Evolutionary conservation across 768 basidiomycete species (phyloP).

Genomic region (Dentipellis fragilis): DNA sequence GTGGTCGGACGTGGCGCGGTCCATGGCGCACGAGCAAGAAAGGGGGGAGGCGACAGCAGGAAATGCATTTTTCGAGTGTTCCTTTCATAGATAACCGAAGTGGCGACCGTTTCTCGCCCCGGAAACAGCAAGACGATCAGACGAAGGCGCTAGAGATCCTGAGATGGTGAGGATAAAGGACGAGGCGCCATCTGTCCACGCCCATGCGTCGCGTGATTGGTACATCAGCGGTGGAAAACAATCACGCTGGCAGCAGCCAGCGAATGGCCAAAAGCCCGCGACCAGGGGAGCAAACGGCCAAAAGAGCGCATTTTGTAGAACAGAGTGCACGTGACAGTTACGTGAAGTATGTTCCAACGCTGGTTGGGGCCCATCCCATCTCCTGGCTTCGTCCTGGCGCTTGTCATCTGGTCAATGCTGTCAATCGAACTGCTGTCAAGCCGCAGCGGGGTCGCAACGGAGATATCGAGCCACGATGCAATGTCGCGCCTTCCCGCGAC

Average conservation of each 20-base stretch:
- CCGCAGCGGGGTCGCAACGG: neutral
- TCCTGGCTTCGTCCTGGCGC: neutral
- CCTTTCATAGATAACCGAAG: neutral
- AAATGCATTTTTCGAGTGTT: no score
- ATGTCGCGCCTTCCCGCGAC: neutral
- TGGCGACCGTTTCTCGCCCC: neutral
- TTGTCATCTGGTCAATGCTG: no score
- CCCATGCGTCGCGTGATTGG: conserved; percentile 1
- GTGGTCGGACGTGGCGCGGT: conserved; percentile 1
- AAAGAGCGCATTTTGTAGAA: neutral
- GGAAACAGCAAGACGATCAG: neutral
- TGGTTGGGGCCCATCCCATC: neutral
- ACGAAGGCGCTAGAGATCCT: neutral
- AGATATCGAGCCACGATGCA: neutral
- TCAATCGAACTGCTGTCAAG: no score
- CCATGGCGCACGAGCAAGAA: conserved; percentile 2
- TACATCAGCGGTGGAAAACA: neutral
- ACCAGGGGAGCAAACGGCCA: neutral
- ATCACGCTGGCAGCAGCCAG: neutral
- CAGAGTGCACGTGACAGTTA: neutral
- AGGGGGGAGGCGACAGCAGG: neutral
- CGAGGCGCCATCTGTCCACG: neutral
- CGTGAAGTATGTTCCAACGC: neutral
- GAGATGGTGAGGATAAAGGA: neutral
- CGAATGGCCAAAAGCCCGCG: neutral